A percentile compares a stretch with the other conserved stretches of the same genome.
Conservation (phyloP, 257 asterid species). For the Nicotiana undulata region DNA sequence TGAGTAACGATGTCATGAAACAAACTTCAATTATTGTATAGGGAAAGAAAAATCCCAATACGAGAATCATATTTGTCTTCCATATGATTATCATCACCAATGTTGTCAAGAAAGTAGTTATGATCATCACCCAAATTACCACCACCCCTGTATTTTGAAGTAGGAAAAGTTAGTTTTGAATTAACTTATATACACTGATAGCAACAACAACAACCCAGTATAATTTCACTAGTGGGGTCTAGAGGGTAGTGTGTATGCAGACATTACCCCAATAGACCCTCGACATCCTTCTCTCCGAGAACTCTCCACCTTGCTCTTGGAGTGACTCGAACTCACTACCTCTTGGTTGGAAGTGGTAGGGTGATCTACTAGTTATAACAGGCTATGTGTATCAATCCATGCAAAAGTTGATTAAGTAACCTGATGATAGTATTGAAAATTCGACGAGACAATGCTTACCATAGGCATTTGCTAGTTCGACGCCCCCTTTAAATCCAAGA, state of each 20-base stretch:
- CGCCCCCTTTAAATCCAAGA: conserved; percentile 48
- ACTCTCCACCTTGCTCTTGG: no score
- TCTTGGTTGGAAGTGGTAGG: no score
- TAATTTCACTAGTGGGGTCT: no score
- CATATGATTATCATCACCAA: conserved; percentile 38
- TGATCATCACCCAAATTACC: conserved; percentile 76
- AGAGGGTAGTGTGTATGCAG: no score
- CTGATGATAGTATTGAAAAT: background rate
- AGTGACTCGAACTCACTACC: no score
- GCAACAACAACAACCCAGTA: no score
- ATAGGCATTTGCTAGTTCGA: conserved; percentile 41
- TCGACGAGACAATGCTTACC: conserved; percentile 21
- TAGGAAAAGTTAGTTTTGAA: background rate
- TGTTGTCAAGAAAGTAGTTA: conserved; percentile 36
- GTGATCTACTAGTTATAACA: no score
- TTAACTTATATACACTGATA: no score
- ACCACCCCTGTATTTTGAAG: conserved; percentile 36
- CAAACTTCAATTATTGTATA: conserved; percentile 41
- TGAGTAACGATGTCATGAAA: conserved; percentile 55
- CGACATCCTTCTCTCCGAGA: no score
- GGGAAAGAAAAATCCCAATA: conserved; percentile 46
- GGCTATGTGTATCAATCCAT: no score
- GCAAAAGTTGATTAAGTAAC: background rate
- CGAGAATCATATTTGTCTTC: conserved; percentile 21
- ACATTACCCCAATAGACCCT: no score